A percentile compares a stretch with the other conserved stretches of the same genome.
Evolutionary conservation across 805 yeast species (phyloP).

Genomic region (Nakazawaea pomicola): DNA sequence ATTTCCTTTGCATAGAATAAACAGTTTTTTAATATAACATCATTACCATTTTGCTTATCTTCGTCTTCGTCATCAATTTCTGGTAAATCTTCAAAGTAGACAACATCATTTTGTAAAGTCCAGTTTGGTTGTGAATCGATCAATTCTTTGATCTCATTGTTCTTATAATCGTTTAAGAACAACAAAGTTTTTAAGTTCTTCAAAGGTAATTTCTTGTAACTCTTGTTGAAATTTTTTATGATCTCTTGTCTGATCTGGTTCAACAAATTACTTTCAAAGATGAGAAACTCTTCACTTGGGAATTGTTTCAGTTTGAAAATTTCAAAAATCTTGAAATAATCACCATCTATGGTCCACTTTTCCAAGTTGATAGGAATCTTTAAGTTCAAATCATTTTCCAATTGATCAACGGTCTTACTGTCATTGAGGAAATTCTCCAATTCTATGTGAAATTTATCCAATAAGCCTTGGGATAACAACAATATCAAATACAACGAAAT

Average conservation of each 20-base stretch:
- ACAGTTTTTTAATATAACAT: conserved; percentile 60
- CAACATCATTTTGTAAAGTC: conserved; percentile 46
- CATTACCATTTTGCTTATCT: conserved; percentile 31
- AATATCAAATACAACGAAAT: conserved; percentile 72
- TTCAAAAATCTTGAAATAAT: conserved; percentile 87
- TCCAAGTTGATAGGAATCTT: conserved; percentile 86
- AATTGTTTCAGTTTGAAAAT: conserved; percentile 47
- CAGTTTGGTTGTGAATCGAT: conserved; percentile 51
- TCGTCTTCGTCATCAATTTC: conserved; percentile 14
- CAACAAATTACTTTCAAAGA: conserved; percentile 71
- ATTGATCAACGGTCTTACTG: conserved; percentile 33
- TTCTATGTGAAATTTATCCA: conserved; percentile 87
- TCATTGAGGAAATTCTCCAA: conserved; percentile 63
- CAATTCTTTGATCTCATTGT: conserved; percentile 48
- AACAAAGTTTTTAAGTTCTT: conserved; percentile 78
- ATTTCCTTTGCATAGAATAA: conserved; percentile 84
- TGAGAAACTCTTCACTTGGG: conserved; percentile 69
- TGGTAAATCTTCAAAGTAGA: conserved; percentile 33
- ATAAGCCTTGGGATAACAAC: conserved; percentile 75
- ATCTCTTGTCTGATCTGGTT: conserved; percentile 82
- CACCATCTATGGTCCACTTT: conserved; percentile 93
- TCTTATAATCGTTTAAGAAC: conserved; percentile 52
- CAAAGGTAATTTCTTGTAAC: conserved; percentile 72
- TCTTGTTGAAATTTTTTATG: conserved; percentile 74
- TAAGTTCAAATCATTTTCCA: conserved; percentile 66